These are phyloP conservation scores for Neurospora tetraspora DNA, from an alignment of 495 filamentous ascomycete genomes.

Conservation along the genomic window DNA sequence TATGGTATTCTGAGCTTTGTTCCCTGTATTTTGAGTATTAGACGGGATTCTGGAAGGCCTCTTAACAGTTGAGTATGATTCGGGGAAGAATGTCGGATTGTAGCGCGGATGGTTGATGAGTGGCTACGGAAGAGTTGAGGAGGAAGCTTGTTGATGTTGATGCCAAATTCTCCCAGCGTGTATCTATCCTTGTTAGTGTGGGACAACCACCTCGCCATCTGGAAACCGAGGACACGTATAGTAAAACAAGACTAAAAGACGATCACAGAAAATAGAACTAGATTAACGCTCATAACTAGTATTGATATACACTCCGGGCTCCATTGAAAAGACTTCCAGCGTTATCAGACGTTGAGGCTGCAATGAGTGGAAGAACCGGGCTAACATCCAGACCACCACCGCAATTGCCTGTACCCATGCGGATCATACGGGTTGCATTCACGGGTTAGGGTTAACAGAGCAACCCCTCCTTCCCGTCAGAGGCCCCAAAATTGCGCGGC, in stretches of 20 bases:
- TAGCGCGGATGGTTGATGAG: neutral
- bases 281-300: neutral
- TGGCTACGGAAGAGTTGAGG: neutral
- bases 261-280: fast-evolving
- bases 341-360: neutral
- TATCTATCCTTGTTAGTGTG: neutral
- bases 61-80: neutral
- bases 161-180: neutral
- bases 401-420: neutral
- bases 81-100: neutral
- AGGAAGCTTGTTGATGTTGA: neutral
- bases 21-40: neutral
- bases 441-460: neutral
- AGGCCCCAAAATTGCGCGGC: neutral
- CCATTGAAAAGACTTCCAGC: neutral
- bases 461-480: neutral
- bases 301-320: neutral
- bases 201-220: neutral
- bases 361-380: neutral
- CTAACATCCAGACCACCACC: neutral
- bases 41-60: neutral
- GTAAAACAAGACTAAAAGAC: neutral
- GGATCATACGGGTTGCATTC: neutral
- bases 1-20: neutral
- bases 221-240: neutral